Conservation (phyloP, 108 stramenopile genomes). For the Nitzschia sp. region DNA sequence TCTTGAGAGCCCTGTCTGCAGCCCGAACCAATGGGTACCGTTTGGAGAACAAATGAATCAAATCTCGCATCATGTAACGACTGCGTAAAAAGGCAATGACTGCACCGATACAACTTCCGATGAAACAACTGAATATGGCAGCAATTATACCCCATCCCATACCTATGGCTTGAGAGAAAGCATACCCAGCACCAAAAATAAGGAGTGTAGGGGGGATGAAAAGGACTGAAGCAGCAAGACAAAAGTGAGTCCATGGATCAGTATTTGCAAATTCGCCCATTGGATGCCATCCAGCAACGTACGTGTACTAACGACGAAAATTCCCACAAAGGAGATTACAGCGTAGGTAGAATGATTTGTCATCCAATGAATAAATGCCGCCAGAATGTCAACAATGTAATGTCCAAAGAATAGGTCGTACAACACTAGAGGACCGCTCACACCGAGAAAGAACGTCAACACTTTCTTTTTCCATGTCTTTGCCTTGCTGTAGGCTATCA, state of each 20-base stretch:
- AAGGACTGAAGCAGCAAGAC: slow-evolving; percentile 23
- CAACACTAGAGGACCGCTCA: slow-evolving; percentile 18
- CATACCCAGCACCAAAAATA: slow-evolving; percentile 73
- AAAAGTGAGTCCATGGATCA: not conserved
- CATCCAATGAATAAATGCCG: slow-evolving; percentile 57
- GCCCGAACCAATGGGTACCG: slow-evolving; percentile 67
- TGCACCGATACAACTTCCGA: slow-evolving; percentile 60
- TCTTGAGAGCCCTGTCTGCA: slow-evolving; percentile 54
- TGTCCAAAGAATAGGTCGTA: slow-evolving; percentile 37
- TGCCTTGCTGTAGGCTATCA: slow-evolving; percentile 23
- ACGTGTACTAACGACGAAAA: slow-evolving; percentile 63
- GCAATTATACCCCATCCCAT: slow-evolving; percentile 51
- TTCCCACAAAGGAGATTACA: slow-evolving; percentile 61
- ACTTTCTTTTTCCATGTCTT: slow-evolving; percentile 44
- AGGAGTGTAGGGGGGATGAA: slow-evolving; percentile 71
- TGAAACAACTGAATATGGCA: slow-evolving; percentile 49
- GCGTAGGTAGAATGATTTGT: slow-evolving; percentile 44
- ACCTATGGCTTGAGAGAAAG: slow-evolving; percentile 49
- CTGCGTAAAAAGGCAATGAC: slow-evolving; percentile 58
- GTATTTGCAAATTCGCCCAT: not conserved
- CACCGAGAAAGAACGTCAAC: slow-evolving; percentile 26
- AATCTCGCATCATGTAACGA: slow-evolving; percentile 72
- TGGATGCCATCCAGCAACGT: slow-evolving; percentile 14
- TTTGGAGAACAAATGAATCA: slow-evolving; percentile 59
- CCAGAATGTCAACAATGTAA: slow-evolving; percentile 15